A percentile compares a stretch with the other conserved stretches of the same genome.
Conservation (phyloP, 176 grass and related monocot species). For the Guadua angustifolia region DNA sequence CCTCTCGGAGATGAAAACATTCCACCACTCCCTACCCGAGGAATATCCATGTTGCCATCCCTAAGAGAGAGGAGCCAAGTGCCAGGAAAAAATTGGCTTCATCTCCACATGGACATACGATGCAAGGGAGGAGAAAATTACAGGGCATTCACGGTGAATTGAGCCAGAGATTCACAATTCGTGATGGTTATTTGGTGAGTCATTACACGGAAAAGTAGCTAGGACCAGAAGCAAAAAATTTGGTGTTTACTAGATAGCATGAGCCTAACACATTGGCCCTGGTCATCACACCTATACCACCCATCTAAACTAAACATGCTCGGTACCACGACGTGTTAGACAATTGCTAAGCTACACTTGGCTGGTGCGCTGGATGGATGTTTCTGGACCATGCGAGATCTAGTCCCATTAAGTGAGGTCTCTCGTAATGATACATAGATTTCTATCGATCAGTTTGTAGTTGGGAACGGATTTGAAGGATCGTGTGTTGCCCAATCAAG, state of each 20-base stretch:
- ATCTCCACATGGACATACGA: no score
- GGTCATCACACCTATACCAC: background rate
- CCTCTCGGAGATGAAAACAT: no score
- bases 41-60: no score
- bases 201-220: background rate
- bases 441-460: no score
- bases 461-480: no score
- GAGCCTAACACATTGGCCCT: no score
- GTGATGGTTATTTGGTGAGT: background rate
- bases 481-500: no score
- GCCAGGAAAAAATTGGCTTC: no score
- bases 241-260: no score
- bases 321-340: background rate
- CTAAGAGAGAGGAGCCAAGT: no score
- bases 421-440: background rate
- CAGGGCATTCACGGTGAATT: background rate
- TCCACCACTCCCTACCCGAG: no score
- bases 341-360: constrained; percentile 23
- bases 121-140: background rate
- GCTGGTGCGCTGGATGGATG: background rate
- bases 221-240: background rate
- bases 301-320: background rate
- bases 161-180: background rate
- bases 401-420: background rate
- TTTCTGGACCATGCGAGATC: no score